A percentile compares a stretch with the other conserved stretches of the same genome.
Evolutionary conservation across 2,329 filamentous ascomycete genomes (phyloP).

Genomic region (Cladosporium phlei): DNA sequence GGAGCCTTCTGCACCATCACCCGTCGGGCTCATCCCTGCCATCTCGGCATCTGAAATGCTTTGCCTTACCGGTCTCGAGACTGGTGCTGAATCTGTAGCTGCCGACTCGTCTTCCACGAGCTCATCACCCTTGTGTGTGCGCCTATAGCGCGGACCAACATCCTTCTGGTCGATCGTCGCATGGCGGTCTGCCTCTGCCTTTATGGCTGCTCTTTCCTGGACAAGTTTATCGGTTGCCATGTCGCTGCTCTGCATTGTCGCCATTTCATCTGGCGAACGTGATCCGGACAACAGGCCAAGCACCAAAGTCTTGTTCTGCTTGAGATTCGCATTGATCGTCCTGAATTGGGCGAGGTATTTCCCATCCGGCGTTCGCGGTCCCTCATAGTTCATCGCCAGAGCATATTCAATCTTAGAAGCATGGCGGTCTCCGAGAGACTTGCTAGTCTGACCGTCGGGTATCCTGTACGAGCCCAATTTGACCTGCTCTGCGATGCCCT

Average conservation of each 20-base stretch:
- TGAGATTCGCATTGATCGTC: constrained; percentile 78
- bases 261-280: constrained; percentile 69
- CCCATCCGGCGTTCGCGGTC: constrained; percentile 48
- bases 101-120: constrained; percentile 69
- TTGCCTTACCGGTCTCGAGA: constrained; percentile 35
- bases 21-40: constrained; percentile 24
- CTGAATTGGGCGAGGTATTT: constrained; percentile 63
- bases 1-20: constrained; percentile 30
- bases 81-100: constrained; percentile 44
- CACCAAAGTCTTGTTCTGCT: constrained; percentile 76
- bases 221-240: constrained; percentile 90
- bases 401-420: constrained; percentile 76
- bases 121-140: constrained; percentile 94
- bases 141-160: constrained; percentile 70
- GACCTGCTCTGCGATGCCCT: constrained; percentile 61
- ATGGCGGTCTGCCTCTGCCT: constrained; percentile 73
- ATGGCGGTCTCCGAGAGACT: constrained; percentile 62
- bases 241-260: constrained; percentile 83
- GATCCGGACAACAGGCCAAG: constrained; percentile 68
- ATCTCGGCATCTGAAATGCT: constrained; percentile 31
- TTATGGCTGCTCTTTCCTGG: constrained; percentile 68
- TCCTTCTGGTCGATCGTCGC: constrained; percentile 73
- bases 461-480: constrained; percentile 61
- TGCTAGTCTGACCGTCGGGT: constrained; percentile 58
- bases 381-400: constrained; percentile 52